Conservation (phyloP, 176 grass and related monocot species). For the Typha latifolia region DNA sequence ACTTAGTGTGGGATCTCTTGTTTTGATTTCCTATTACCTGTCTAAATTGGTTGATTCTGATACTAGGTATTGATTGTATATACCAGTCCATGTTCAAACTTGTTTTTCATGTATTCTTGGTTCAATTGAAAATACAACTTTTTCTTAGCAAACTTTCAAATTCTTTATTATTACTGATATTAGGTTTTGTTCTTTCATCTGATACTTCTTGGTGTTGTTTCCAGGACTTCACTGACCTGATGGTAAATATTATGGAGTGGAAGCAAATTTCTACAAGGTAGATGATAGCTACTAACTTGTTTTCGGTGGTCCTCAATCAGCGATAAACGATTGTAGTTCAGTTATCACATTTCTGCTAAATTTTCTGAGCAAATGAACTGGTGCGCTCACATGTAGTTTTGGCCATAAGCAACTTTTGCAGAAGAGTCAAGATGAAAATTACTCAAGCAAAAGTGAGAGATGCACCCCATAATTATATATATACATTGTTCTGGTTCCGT, state of each 20-base stretch:
- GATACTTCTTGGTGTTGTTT: background rate
- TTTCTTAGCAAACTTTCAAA: background rate
- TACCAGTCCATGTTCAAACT: no score
- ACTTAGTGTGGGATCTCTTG: no score
- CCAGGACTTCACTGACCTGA: background rate
- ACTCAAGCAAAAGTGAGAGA: background rate
- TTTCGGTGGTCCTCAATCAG: background rate
- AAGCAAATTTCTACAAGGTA: background rate
- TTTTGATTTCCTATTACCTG: no score
- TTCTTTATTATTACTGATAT: background rate
- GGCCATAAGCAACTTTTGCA: background rate
- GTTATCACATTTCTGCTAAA: no score
- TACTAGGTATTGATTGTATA: no score
- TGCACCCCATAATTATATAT: background rate
- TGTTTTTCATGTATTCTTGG: no score
- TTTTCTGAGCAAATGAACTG: background rate
- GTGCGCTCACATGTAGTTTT: background rate
- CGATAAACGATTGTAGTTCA: background rate
- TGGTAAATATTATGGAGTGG: background rate
- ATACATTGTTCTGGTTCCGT: background rate
- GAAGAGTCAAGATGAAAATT: background rate
- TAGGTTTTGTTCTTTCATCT: background rate
- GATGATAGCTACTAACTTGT: background rate
- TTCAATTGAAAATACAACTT: background rate
- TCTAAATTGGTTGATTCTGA: no score